A percentile compares a stretch with the other conserved stretches of the same genome.
These are phyloP conservation scores for Fraxinus greggii DNA, from an alignment of 305 asterid species.

Conservation along the genomic window DNA sequence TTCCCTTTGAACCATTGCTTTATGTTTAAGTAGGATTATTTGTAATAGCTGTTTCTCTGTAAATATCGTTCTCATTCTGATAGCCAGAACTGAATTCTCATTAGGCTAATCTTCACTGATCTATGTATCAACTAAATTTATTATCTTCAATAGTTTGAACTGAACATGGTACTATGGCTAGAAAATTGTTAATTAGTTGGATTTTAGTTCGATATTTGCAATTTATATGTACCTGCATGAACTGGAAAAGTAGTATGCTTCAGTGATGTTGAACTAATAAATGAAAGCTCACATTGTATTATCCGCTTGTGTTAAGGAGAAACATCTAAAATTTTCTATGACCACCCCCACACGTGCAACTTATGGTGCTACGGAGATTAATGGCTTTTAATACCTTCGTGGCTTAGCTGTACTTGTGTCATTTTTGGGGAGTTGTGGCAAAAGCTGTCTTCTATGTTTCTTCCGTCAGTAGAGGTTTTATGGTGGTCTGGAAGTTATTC, in stretches of 20 bases:
- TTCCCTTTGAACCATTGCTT: background rate
- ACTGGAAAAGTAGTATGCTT: background rate
- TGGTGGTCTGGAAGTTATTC: background rate
- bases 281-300: background rate
- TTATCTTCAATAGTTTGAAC: background rate
- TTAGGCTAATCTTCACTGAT: background rate
- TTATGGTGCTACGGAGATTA: background rate
- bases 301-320: background rate
- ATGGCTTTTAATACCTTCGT: background rate
- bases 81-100: background rate
- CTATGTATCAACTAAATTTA: background rate
- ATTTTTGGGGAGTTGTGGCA: background rate
- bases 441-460: background rate
- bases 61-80: background rate
- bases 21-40: slow-evolving; percentile 14
- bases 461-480: background rate
- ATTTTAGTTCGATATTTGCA: background rate
- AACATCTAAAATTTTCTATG: background rate
- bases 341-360: background rate
- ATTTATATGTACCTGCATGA: background rate
- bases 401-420: background rate
- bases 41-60: background rate
- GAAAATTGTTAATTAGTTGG: background rate
- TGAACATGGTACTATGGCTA: background rate
- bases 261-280: background rate